Evolutionary conservation across 345 rosid species (phyloP).

Genomic region (Balakata baccata): DNA sequence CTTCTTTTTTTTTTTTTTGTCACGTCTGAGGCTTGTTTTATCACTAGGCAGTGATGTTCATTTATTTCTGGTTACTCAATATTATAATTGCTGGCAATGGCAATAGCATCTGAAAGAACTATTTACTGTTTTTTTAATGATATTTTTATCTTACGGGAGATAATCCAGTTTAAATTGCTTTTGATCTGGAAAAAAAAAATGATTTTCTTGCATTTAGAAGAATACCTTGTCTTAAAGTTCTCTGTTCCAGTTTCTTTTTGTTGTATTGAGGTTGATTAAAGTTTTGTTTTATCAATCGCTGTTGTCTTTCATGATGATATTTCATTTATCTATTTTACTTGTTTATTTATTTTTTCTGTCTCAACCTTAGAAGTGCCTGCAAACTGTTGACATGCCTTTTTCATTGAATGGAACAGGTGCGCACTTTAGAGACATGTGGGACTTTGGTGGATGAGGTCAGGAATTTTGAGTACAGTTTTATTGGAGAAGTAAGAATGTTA

Average conservation of each 20-base stretch:
- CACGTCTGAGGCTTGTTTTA: background rate
- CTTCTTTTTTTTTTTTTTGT: background rate
- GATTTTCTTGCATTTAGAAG: background rate
- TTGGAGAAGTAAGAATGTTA: conserved; percentile 84
- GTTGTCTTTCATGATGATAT: background rate
- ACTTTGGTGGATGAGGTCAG: conserved; percentile 53
- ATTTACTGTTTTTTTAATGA: no score
- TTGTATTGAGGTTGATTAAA: background rate
- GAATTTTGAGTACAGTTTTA: conserved; percentile 74
- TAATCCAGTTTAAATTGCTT: background rate
- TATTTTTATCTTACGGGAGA: no score
- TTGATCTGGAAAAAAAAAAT: background rate
- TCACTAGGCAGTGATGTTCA: background rate
- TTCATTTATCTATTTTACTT: background rate
- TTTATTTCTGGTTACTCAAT: background rate
- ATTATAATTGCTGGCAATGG: background rate
- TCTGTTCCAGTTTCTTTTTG: background rate
- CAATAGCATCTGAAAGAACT: background rate
- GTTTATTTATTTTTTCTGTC: no score
- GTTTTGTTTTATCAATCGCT: background rate
- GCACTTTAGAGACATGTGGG: conserved; percentile 53
- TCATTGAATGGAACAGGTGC: conserved; percentile 52
- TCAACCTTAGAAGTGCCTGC: background rate
- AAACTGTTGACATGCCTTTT: background rate
- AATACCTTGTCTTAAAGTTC: background rate